Base-by-base conservation (phyloP, 1,139 yeast species). In the Magnusiomyces sp. region DNA sequence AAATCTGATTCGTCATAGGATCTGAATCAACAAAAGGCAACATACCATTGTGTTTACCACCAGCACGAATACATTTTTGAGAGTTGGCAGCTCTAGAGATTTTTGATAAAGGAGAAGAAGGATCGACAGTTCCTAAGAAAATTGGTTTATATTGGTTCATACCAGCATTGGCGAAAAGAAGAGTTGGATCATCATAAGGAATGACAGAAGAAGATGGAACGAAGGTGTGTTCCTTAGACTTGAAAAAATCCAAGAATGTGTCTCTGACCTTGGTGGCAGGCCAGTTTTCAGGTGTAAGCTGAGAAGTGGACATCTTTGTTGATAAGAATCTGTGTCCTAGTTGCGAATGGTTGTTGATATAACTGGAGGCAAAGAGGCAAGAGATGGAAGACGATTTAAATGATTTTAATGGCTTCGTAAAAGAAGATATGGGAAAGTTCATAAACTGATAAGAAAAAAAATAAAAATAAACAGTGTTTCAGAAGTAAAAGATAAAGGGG, bases 131-230 rank as follows among this genome's bases (percentile, higher is more conserved):
- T 50, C 99, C 99, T 62, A 89, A 74, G 68, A 92, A 92, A 59
- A 92, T 90, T 19, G 97, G 95, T 71, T 92, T 92, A 71, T 89
- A 92, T 71, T 92, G 99, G 72, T 92, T 92, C 97, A 89, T 90
- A 70, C 97, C 98, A 52, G 98, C 97, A 67, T 92, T 92, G 63
- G 97, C 95, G 64, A 92, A 90, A 57, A 92, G 73, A 58, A 90
- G 76, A 16, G 97, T 90, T 50, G 98, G 98, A 67, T 92, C 99
- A 70, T 92, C 96, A 67, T 84, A 95, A 50, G 99, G 99, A 53
- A 92, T 83, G 38, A 92, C 97, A 1, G 97, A 87, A 3, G 97
- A 89, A 1, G 95, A 84, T 34, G 96, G 89, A 49, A 92, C 92
- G 67, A 76, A 89, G 1, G 80, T 80, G 68, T 92, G 99, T 23